A percentile compares a stretch with the other conserved stretches of the same genome.
These are phyloP conservation scores for Royoungia palumana DNA, from an alignment of 768 basidiomycete genomes.

Conservation along the genomic window DNA sequence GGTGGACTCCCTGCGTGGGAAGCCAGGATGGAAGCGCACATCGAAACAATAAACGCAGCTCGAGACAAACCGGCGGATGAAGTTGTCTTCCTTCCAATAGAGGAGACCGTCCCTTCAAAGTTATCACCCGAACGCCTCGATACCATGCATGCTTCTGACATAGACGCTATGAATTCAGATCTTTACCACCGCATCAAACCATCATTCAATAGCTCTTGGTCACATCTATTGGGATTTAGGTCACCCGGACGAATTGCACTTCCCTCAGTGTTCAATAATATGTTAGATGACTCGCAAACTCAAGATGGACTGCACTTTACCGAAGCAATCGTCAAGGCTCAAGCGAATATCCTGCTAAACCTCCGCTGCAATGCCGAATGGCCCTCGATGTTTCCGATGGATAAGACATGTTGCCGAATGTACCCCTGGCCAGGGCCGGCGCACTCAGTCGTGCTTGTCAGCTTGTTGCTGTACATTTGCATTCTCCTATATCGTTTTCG, in stretches of 20 bases:
- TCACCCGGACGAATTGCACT: conserved; percentile 46
- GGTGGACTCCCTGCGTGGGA: conserved; percentile 82
- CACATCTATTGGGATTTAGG: conserved; percentile 23
- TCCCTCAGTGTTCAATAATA: conserved; percentile 76
- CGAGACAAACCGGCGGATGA: conserved; percentile 56
- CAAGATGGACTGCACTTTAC: conserved; percentile 85
- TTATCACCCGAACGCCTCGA: conserved; percentile 59
- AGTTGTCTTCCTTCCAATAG: conserved; percentile 75
- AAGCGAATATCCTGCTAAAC: conserved; percentile 78
- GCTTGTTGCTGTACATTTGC: conserved; percentile 52
- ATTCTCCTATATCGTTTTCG: conserved; percentile 38
- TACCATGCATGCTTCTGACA: conserved; percentile 73
- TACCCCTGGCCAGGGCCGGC: conserved; percentile 65
- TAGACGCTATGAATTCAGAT: conserved; percentile 90
- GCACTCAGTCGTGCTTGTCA: conserved; percentile 51
- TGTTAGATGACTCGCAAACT: conserved; percentile 72
- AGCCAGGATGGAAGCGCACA: conserved; percentile 62
- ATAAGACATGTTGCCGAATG: conserved; percentile 76
- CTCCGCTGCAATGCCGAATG: conserved; percentile 73
- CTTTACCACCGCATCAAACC: conserved; percentile 64
- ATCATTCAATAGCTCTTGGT: conserved; percentile 28
- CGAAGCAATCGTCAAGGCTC: conserved; percentile 54
- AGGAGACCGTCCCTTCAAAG: conserved; percentile 63
- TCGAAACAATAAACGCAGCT: conserved; percentile 44
- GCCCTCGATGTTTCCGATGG: conserved; percentile 58